A percentile compares a stretch with the other conserved stretches of the same genome.
Evolutionary conservation across 2,329 filamentous ascomycete genomes (phyloP).

Genomic region (Epicoccum sorghinum): DNA sequence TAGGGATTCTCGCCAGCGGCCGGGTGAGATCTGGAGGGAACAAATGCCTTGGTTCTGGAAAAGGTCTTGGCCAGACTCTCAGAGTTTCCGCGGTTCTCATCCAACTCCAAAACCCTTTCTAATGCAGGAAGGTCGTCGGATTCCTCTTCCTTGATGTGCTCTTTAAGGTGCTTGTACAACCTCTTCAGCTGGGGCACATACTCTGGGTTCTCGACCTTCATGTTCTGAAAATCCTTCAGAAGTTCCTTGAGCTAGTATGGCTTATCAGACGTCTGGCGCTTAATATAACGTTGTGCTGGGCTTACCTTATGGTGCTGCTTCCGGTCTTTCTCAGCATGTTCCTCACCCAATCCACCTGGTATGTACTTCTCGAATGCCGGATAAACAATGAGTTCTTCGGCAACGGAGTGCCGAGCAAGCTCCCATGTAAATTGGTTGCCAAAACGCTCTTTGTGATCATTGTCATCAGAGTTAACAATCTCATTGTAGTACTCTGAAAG

Average conservation of each 20-base stretch:
- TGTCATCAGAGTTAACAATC: conserved; percentile 47
- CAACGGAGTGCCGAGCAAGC: conserved; percentile 58
- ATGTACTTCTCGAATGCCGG: conserved; percentile 46
- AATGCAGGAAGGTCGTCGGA: conserved; percentile 38
- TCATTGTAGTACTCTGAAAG: conserved; percentile 53
- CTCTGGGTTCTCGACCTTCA: conserved; percentile 24
- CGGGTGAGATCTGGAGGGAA: conserved; percentile 40
- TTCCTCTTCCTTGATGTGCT: conserved; percentile 44
- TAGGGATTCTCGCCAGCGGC: conserved; percentile 56
- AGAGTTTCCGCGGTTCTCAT: conserved; percentile 26
- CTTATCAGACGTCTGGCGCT: not conserved
- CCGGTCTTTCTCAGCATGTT: conserved; percentile 42
- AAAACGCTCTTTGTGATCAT: conserved; percentile 52
- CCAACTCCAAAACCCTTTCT: conserved; percentile 27
- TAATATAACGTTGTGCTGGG: not conserved
- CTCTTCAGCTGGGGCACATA: conserved; percentile 36
- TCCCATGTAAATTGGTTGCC: conserved; percentile 62
- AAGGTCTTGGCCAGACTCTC: conserved; percentile 39
- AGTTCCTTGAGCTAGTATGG: conserved; percentile 34
- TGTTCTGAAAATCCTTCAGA: conserved; percentile 41
- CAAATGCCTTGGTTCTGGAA: conserved; percentile 38
- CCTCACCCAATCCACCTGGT: conserved; percentile 35
- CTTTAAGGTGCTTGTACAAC: conserved; percentile 26
- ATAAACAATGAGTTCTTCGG: conserved; percentile 55
- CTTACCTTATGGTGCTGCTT: conserved; percentile 42